These are phyloP conservation scores for Plasmopara viticola DNA, from an alignment of 352 stramenopile genomes.

Conservation along the genomic window DNA sequence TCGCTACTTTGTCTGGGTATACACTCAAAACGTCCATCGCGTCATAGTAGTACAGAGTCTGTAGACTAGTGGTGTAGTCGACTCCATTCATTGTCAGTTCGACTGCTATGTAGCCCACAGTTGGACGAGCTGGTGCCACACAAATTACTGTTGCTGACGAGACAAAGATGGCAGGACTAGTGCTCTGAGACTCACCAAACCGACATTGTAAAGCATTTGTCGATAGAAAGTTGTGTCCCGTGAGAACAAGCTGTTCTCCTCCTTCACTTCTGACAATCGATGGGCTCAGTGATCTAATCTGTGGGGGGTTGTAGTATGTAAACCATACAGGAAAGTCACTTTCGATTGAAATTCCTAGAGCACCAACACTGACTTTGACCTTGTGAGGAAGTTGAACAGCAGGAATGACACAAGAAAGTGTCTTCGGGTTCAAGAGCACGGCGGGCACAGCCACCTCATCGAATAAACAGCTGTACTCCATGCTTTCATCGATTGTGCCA, in stretches of 20 bases:
- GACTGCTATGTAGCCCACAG: slow-evolving; percentile 24
- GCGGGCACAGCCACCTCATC: slow-evolving; percentile 4
- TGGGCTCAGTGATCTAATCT: slow-evolving; percentile 20
- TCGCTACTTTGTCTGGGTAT: slow-evolving; percentile 19
- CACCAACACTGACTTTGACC: slow-evolving; percentile 2
- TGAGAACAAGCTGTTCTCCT: slow-evolving; percentile 25
- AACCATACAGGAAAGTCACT: slow-evolving; percentile 18
- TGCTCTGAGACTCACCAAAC: slow-evolving; percentile 27
- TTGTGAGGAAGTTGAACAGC: not conserved
- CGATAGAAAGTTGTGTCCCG: slow-evolving; percentile 28
- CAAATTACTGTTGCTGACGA: slow-evolving; percentile 29
- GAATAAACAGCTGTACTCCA: slow-evolving; percentile 31
- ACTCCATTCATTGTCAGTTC: slow-evolving; percentile 44
- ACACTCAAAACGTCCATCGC: slow-evolving; percentile 19
- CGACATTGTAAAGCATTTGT: slow-evolving; percentile 22
- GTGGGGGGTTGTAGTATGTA: slow-evolving; percentile 23
- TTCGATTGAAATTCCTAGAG: slow-evolving; percentile 1
- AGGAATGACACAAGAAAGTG: slow-evolving; percentile 20
- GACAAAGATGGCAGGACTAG: slow-evolving; percentile 13
- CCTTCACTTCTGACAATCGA: slow-evolving; percentile 13
- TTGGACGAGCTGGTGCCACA: slow-evolving; percentile 13
- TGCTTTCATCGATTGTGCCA: slow-evolving; percentile 17
- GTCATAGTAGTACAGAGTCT: slow-evolving; percentile 31
- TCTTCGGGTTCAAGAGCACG: slow-evolving; percentile 13
- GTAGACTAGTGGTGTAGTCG: slow-evolving; percentile 30